Base-by-base conservation (phyloP, 1,284 basidiomycete genomes). In the Tausonia pullulans region DNA sequence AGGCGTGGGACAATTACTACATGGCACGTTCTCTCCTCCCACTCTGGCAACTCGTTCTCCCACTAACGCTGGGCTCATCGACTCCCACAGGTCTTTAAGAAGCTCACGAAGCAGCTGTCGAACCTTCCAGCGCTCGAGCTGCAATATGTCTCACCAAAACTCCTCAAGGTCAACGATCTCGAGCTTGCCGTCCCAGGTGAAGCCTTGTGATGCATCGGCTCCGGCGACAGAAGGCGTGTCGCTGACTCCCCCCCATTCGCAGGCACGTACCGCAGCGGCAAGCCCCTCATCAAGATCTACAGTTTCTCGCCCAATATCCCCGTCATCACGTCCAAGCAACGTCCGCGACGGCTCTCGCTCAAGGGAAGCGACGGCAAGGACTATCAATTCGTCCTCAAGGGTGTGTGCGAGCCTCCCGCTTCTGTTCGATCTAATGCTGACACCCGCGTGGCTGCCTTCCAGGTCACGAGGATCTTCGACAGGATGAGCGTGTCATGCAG, bases 1-100 rank as follows among this genome's bases (percentile, higher is more conserved):
- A 91, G 74, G 96, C 96, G n/a, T 98, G 96, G 96, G 96, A 98
- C 72, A 90, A 98, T 44, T 99, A 99, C 78, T 98, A 97, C 73
- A 86, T 87, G 60, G 80, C 75, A 40, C 65, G 73, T 70, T 27
- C 27, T 27, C 85, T 84, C 74, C 65, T 81, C 70, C 10, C n/a
- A 44, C 43, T 39, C 4, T 43, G 27, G 27, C 27, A 27, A 27
- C 27, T 27, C 27, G 27, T 27, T 27, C 27, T 27, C 27, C 27
- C 40, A 16, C 11, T 16, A 27, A 27, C 27, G 27, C 27, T 27
- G 27, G 27, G 27, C 27, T 27, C 27, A 27, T 27, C 27, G 27
- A 27, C 2, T 27, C 27, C 57, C 55, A n/a, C 69, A 91, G 88
- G 88, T 97, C 45, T 98, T 98, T 81, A 90, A 92, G 78, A 92